Conservation (phyloP, 2,329 filamentous ascomycete genomes). For the Didymella lethalis region DNA sequence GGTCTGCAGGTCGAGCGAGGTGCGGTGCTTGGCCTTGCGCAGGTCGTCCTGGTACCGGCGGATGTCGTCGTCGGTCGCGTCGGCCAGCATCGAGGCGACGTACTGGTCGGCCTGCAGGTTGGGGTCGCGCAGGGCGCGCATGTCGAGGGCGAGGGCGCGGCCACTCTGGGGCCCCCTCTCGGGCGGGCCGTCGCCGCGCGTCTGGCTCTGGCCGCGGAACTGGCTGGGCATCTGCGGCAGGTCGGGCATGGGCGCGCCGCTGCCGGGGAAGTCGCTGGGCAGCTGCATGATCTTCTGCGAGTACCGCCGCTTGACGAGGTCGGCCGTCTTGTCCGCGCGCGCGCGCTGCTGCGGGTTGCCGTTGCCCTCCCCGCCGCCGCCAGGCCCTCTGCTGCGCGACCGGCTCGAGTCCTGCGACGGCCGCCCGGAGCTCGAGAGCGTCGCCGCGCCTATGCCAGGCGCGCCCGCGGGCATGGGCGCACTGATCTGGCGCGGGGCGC, state of each 20-base stretch:
- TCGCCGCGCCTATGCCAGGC: conserved; percentile 30
- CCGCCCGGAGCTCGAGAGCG: conserved; percentile 47
- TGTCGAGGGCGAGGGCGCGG: conserved; percentile 71
- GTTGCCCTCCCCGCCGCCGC: conserved; percentile 12
- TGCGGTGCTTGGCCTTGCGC: conserved; percentile 77
- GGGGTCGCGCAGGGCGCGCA: conserved; percentile 80
- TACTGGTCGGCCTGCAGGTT: conserved; percentile 82
- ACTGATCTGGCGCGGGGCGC: conserved; percentile 64
- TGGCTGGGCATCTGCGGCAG: conserved; percentile 69
- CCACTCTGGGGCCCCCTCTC: conserved; percentile 53
- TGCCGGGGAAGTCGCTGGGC: conserved; percentile 71
- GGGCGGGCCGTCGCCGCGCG: conserved; percentile 53
- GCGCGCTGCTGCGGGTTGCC: conserved; percentile 50
- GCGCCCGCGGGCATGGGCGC: conserved; percentile 47
- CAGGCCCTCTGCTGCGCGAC: conserved; percentile 39
- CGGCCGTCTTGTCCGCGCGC: conserved; percentile 66
- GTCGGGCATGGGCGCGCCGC: conserved; percentile 68
- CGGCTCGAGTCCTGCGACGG: conserved; percentile 50
- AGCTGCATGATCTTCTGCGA: conserved; percentile 88
- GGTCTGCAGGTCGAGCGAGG: conserved; percentile 85
- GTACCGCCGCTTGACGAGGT: conserved; percentile 93
- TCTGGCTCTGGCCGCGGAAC: conserved; percentile 60
- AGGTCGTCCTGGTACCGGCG: conserved; percentile 79
- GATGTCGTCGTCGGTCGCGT: conserved; percentile 88
- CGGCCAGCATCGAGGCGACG: conserved; percentile 75